Evolutionary conservation across 2,329 filamentous ascomycete species (phyloP).

Genomic region (Apiospora sp.): DNA sequence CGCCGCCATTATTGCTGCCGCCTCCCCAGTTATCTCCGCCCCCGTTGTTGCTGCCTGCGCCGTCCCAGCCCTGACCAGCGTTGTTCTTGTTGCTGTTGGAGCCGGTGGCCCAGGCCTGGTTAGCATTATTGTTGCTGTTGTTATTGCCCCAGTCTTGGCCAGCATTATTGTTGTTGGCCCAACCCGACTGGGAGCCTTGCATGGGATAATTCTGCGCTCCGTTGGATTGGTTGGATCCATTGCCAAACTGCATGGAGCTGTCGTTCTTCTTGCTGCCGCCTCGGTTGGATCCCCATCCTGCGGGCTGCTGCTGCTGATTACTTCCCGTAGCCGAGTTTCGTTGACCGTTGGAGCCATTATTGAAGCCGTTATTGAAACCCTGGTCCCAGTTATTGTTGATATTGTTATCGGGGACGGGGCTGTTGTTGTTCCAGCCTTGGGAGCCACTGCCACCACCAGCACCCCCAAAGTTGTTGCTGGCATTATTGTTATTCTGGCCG

Average conservation of each 20-base stretch:
- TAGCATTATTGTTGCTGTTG: neutral
- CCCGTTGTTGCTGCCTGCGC: neutral
- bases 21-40: neutral
- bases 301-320: neutral
- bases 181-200: neutral
- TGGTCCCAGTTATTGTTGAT: constrained; percentile 17
- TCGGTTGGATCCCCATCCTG: constrained; percentile 24
- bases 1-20: neutral
- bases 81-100: neutral
- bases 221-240: neutral
- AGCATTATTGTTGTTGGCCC: constrained; percentile 7
- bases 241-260: constrained; percentile 1
- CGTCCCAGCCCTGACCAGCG: neutral
- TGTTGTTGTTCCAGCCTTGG: constrained; percentile 29
- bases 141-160: neutral
- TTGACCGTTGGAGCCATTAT: neutral
- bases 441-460: neutral
- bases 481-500: constrained; percentile 14
- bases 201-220: neutral
- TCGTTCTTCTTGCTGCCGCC: constrained; percentile 28
- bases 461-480: constrained; percentile 7
- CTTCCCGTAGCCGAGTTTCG: neutral
- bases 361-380: neutral
- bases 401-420: neutral
- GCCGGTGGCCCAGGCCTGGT: neutral